Base-by-base conservation (phyloP, 164 flowering plant species). In the Malania oleifera region DNA sequence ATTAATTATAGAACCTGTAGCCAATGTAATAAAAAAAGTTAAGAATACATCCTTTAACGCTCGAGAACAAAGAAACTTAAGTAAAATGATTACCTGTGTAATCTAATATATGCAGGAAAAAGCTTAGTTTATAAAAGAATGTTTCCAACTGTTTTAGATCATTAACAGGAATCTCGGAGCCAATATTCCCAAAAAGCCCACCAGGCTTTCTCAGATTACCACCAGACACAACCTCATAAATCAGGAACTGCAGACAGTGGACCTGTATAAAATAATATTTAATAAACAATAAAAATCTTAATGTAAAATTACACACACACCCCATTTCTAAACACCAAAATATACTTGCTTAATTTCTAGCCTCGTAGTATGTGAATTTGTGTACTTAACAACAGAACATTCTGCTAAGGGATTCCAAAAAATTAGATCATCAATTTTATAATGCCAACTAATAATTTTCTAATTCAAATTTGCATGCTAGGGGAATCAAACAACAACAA, bases 221-320 rank as follows among this genome's bases (percentile, higher is more conserved):
- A 67, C 99, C 99, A 54, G 97, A 90, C 12, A 95, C 99, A 58
- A 86, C 86, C 70, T 95, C 99, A 78, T 88, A 90, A 59, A 95
- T 88, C 45, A 95, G 70, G 66, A 95, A 95, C 70, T 95, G 99
- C 81, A 95, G 70, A 76, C 99, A 95, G 60, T 95, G 99, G 52
- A 90, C 85, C 99, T 95, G 80, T 37, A 70, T 41, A 28, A 3
- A 31, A 26, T 28, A 17, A 52, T 12, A 22, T 20, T 19, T n/a
- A 19, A 56, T 7, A 57, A 23, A 35, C 12, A 14, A 28, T 31
- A 4, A 31, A 4, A 31, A 31, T 31, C 35, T 31, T 31, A n/a
- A n/a, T n/a, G n/a, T n/a, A n/a, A n/a, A n/a, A n/a, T n/a, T n/a
- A n/a, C n/a, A n/a, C n/a, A n/a, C n/a, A n/a, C n/a, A n/a, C n/a